These are phyloP conservation scores for Neospermospora avenae DNA, from an alignment of 2,329 filamentous ascomycete genomes.

Conservation along the genomic window DNA sequence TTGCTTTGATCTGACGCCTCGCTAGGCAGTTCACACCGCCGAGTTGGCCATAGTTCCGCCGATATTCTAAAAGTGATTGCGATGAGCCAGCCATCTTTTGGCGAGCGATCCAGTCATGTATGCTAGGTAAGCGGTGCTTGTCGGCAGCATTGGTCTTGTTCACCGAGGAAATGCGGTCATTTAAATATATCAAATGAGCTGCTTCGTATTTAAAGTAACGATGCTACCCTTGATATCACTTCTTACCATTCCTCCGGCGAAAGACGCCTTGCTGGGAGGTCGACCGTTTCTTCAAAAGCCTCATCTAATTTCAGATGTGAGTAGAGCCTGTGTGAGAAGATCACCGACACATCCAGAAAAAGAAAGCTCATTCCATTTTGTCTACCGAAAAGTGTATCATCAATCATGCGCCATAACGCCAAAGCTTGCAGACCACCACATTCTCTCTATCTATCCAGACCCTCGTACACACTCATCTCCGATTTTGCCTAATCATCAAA, in stretches of 20 bases:
- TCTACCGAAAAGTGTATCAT: slow-evolving; percentile 6
- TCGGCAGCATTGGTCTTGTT: not conserved
- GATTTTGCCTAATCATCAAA: slow-evolving; percentile 71
- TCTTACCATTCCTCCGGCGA: not conserved
- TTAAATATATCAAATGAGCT: not conserved
- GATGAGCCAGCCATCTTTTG: not conserved
- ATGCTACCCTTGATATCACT: not conserved
- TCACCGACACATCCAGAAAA: not conserved
- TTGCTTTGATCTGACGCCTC: not conserved
- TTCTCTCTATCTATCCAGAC: not conserved
- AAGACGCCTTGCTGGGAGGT: too few relatives aligned
- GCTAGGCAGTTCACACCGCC: not conserved
- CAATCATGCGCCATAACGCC: slow-evolving; percentile 3
- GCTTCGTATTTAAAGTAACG: not conserved
- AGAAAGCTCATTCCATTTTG: not conserved
- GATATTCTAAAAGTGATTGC: too few relatives aligned
- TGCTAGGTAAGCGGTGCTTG: not conserved
- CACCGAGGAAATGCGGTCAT: not conserved
- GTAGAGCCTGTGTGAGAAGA: not conserved
- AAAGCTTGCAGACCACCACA: not conserved
- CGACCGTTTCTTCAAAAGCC: too few relatives aligned
- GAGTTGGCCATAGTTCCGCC: not conserved
- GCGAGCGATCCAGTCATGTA: not conserved
- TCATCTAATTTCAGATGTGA: not conserved
- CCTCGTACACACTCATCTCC: not conserved